Evolutionary conservation across 331 rosid species (phyloP).

Genomic region (Acacia pycnantha): DNA sequence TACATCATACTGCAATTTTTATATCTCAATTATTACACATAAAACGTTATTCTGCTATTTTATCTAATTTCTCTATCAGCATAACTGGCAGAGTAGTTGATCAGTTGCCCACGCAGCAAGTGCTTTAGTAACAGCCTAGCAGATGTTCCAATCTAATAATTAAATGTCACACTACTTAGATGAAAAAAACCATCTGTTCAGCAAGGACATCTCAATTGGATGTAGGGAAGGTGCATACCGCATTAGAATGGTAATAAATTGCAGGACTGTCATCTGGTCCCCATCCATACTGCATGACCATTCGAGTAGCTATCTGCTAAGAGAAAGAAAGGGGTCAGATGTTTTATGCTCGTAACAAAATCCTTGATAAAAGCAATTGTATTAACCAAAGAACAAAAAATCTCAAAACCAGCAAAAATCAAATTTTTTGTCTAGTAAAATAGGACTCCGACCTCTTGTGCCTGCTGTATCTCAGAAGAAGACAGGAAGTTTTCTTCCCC

Average conservation of each 20-base stretch:
- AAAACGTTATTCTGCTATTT: not conserved
- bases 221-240: conserved; percentile 62
- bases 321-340: not conserved
- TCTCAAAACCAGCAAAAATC: conserved; percentile 29
- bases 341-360: conserved; percentile 4
- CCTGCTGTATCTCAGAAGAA: conserved; percentile 74
- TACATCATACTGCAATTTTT: not conserved
- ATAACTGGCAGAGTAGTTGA: not conserved
- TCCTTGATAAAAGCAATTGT: conserved; percentile 1
- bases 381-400: conserved; percentile 17
- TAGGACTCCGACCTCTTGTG: conserved; percentile 79
- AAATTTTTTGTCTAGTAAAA: conserved; percentile 21
- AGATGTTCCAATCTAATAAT: conserved; percentile 18
- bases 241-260: conserved; percentile 70
- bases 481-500: conserved; percentile 94
- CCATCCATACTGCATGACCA: conserved; percentile 99
- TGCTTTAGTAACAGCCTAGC: conserved; percentile 1
- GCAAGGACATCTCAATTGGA: conserved; percentile 20
- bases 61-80: not conserved
- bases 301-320: conserved; percentile 89
- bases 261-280: conserved; percentile 99
- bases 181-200: conserved; percentile 16
- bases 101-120: conserved; percentile 1
- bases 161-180: conserved; percentile 14
- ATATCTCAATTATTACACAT: not conserved